These are phyloP conservation scores for Eurotiales sp. DNA, from an alignment of 2,329 filamentous ascomycete species.

Conservation along the genomic window DNA sequence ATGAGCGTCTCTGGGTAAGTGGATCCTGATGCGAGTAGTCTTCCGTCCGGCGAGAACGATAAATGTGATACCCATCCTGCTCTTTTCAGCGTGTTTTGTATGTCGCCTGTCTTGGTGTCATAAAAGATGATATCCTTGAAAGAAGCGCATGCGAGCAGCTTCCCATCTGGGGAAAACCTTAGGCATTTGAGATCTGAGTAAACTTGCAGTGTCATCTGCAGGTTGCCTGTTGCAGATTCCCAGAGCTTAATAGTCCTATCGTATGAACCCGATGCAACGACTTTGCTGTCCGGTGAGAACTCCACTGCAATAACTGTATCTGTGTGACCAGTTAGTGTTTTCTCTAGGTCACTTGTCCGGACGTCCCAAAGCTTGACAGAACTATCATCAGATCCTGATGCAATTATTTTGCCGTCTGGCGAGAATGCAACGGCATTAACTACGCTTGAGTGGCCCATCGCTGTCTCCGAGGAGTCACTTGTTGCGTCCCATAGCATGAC, in stretches of 20 bases:
- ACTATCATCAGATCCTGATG: conserved; percentile 8
- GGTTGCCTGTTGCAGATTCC: not conserved
- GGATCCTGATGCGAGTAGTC: not conserved
- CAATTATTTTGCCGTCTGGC: conserved; percentile 2
- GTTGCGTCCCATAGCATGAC: not conserved
- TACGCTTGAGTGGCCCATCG: not conserved
- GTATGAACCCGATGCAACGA: conserved; percentile 19
- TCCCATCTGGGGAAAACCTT: not conserved
- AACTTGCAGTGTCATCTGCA: not conserved
- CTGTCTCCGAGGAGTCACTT: not conserved
- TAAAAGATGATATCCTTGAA: not conserved
- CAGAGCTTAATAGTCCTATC: conserved; percentile 18
- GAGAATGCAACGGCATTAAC: conserved; percentile 10
- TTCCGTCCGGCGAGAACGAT: conserved; percentile 6
- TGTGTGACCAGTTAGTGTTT: not conserved
- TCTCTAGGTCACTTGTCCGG: not conserved
- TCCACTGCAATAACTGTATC: conserved; percentile 17
- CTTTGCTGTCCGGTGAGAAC: conserved; percentile 19
- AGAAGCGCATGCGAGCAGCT: not conserved
- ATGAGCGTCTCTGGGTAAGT: conserved; percentile 18
- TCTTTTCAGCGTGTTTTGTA: not conserved
- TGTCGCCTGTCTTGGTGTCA: not conserved
- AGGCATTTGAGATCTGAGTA: not conserved
- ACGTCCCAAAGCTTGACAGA: conserved; percentile 13
- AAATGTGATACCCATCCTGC: not conserved